Base-by-base conservation (phyloP, 2,329 filamentous ascomycete genomes). In the Botrytis byssoidea region DNA sequence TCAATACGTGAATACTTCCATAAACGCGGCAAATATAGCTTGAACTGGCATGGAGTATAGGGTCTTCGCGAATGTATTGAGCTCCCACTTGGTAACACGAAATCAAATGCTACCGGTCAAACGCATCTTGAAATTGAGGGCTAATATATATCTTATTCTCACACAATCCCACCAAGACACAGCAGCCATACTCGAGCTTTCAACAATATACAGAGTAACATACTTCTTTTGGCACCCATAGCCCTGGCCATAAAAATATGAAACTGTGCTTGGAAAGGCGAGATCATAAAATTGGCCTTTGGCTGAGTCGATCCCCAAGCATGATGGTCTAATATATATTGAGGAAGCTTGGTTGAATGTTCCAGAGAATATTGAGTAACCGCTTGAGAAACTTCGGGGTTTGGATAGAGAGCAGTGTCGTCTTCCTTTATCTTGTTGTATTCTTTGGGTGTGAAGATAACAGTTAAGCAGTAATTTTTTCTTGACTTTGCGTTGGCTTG, bases 311-410 rank as follows among this genome's bases (percentile, higher is more conserved):
- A 51, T 46, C 73, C 74, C 72, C 74, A 76, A 65, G 82, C 82
- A 74, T 87, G 85, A 74, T 85, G 85, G 44, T 83, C 81, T 59
- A 80, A 79, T 72, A 87, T 83, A 74, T 83, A 78, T 73, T 81
- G 79, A 6, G 85, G 85, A 57, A 87, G 78, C 20, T 80, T 75
- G 32, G 82, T 82, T 25, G 85, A 86, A 78, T 85, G 83, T 44
- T 79, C 74, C 51, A 82, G 80, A 29, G 85, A 81, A 77, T 87
- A 87, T 20, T 82, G 79, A 22, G 82, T 81, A 74, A 86, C 85
- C 29, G 80, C 82, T 68, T 79, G 76, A 70, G 82, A 82, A 69
- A 86, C 82, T 71, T 82, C 77, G 40, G 82, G 80, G 70, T 83
- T 85, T 46, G 83, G 81, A 77, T 85, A 86, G 51, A 86, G 82